Evolutionary conservation across 139 green algal genomes (phyloP).

Genomic region (Auxenochlorella pyrenoidosa): DNA sequence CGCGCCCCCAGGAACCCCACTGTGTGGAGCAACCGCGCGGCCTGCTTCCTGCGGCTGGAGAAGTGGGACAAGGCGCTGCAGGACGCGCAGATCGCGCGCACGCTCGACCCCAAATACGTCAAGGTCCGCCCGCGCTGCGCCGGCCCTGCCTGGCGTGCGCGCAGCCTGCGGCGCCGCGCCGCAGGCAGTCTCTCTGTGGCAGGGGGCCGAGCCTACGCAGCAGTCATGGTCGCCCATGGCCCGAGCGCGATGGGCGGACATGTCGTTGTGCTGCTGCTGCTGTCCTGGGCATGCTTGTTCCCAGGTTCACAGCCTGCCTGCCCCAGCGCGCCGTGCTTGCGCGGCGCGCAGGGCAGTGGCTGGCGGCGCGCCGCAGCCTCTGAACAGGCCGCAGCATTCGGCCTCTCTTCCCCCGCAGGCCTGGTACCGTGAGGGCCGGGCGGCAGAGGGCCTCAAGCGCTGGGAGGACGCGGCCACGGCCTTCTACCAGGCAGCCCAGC

Average conservation of each 20-base stretch:
- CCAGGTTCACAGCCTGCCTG: too few relatives aligned
- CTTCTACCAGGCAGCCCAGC: conserved; percentile 31
- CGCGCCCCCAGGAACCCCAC: conserved; percentile 32
- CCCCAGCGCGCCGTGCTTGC: too few relatives aligned
- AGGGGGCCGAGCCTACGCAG: too few relatives aligned
- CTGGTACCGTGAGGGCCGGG: conserved; percentile 60
- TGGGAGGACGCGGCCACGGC: conserved; percentile 57
- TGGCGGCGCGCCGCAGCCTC: neutral
- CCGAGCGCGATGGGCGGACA: too few relatives aligned
- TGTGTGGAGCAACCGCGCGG: conserved; percentile 59
- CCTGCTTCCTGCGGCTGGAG: conserved; percentile 39
- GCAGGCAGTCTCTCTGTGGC: too few relatives aligned
- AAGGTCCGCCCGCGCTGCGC: conserved; percentile 38
- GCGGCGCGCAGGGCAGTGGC: neutral
- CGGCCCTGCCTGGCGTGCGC: too few relatives aligned
- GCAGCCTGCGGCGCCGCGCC: too few relatives aligned
- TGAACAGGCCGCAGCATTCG: neutral
- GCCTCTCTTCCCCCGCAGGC: neutral
- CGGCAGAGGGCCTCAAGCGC: conserved; percentile 39
- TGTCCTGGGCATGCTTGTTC: too few relatives aligned
- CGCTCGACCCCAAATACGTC: conserved; percentile 40
- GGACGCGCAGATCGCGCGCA: conserved; percentile 47
- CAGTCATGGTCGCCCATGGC: too few relatives aligned
- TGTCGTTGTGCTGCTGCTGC: too few relatives aligned
- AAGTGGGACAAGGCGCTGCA: conserved; percentile 38